A percentile compares a stretch with the other conserved stretches of the same genome.
These are phyloP conservation scores for Periconia digitata DNA, from an alignment of 2,329 filamentous ascomycete species.

Conservation along the genomic window DNA sequence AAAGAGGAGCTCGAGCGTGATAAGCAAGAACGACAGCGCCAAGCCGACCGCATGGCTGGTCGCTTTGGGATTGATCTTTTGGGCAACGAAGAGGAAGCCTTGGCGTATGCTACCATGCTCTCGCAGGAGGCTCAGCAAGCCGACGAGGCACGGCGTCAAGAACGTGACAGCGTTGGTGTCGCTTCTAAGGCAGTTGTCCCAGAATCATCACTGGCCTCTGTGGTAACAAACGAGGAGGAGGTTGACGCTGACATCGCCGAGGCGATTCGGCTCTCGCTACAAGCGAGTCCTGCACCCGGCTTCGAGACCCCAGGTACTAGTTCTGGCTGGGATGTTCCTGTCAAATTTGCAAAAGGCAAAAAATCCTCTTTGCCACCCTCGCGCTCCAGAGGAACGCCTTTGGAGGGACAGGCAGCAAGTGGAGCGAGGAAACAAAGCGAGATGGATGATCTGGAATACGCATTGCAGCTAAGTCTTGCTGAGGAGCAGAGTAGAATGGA, in stretches of 20 bases:
- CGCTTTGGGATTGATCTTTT: conserved; percentile 83
- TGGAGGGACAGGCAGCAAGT: conserved; percentile 30
- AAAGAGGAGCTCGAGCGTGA: conserved; percentile 77
- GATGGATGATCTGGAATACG: conserved; percentile 62
- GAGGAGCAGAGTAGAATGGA: conserved; percentile 57
- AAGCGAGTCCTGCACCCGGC: conserved; percentile 19
- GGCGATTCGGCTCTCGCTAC: conserved; percentile 59
- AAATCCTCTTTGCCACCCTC: conserved; percentile 27
- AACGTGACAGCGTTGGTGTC: conserved; percentile 44
- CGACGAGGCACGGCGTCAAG: conserved; percentile 50
- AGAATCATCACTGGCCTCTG: conserved; percentile 30
- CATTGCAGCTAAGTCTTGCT: conserved; percentile 62
- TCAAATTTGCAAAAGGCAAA: conserved; percentile 47
- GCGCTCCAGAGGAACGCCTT: conserved; percentile 25
- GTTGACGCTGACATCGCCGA: conserved; percentile 63
- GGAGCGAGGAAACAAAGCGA: conserved; percentile 47
- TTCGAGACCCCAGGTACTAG: neutral
- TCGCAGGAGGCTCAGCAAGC: conserved; percentile 60
- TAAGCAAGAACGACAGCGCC: conserved; percentile 65
- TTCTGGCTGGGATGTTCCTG: conserved; percentile 47
- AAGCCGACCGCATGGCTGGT: conserved; percentile 69
- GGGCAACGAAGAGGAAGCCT: conserved; percentile 61
- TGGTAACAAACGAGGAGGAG: conserved; percentile 47
- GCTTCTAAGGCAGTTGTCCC: conserved; percentile 39
- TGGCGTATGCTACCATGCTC: conserved; percentile 64